Conservation (phyloP, 208 protist species). For the Wallacemonas sp. region DNA sequence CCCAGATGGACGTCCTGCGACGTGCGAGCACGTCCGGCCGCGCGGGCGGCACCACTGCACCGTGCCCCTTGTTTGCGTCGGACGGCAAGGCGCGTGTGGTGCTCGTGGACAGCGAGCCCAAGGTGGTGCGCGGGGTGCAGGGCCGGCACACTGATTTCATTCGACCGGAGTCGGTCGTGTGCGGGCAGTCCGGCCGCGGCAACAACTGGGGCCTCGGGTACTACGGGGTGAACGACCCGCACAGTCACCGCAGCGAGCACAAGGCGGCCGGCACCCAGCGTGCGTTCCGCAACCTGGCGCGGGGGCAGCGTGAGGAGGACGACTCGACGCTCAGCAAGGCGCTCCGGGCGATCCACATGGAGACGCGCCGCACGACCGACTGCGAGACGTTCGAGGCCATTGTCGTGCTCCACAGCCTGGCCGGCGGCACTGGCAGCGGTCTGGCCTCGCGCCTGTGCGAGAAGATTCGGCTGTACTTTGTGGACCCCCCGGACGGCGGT, state of each 20-base stretch:
- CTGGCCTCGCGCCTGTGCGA: constrained; percentile 74
- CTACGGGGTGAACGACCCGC: constrained; percentile 56
- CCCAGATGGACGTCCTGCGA: constrained; percentile 49
- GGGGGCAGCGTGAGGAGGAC: constrained; percentile 72
- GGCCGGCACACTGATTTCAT: constrained; percentile 58
- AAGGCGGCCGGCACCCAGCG: constrained; percentile 34
- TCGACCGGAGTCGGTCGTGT: constrained; percentile 67
- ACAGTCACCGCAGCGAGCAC: constrained; percentile 45
- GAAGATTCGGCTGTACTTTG: constrained; percentile 86
- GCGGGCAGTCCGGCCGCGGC: constrained; percentile 79
- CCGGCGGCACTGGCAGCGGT: constrained; percentile 84
- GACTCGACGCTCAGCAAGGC: constrained; percentile 50
- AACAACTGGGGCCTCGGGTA: constrained; percentile 91
- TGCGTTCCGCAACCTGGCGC: constrained; percentile 54
- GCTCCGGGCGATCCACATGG: constrained; percentile 71
- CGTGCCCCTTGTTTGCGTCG: constrained; percentile 55
- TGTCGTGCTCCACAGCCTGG: constrained; percentile 83
- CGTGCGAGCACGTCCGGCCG: neutral
- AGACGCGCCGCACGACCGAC: constrained; percentile 71
- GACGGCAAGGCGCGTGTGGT: constrained; percentile 82
- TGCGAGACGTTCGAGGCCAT: constrained; percentile 69
- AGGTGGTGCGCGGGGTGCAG: constrained; percentile 74
- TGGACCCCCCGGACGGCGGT: constrained; percentile 46
- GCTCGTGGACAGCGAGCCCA: constrained; percentile 86
- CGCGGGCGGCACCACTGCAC: neutral